phyloP scores from a whole-genome alignment of 1,284 basidiomycete genomes.

The Malassezia obtusa region DNA sequence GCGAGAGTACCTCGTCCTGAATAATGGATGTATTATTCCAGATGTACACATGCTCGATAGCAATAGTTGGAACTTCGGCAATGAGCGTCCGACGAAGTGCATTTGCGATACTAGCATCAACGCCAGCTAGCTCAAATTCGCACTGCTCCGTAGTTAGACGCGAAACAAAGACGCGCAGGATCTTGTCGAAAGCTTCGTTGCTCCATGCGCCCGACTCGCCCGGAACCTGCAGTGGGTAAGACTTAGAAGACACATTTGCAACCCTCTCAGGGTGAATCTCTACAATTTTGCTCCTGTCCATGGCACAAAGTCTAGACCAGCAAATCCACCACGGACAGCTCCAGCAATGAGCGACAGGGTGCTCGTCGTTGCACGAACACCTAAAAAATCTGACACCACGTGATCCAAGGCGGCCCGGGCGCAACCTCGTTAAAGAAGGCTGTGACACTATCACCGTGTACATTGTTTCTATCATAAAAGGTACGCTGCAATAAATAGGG shows the following conservation, averaged over 20 bases:
- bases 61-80: conserved; percentile 73
- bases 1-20: conserved; percentile 84
- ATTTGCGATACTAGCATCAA: conserved; percentile 93
- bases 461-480: neutral
- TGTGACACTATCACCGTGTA: neutral
- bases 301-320: too few species aligned
- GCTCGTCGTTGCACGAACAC: neutral
- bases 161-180: conserved; percentile 30
- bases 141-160: conserved; percentile 50
- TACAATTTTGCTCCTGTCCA: conserved; percentile 33
- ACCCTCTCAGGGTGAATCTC: conserved; percentile 41
- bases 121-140: conserved; percentile 90
- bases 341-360: conserved; percentile 14
- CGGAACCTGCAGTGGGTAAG: conserved; percentile 34
- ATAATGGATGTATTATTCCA: conserved; percentile 94
- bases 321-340: conserved; percentile 9
- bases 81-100: conserved; percentile 83
- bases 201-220: conserved; percentile 28
- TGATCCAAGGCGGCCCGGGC: conserved; percentile 1
- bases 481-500: too few species aligned
- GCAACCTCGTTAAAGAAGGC: neutral
- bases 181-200: conserved; percentile 19
- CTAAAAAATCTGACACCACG: conserved; percentile 8
- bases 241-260: conserved; percentile 34
- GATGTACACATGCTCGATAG: conserved; percentile 85